Evolutionary conservation across 1,284 basidiomycete genomes (phyloP).

Genomic region (Entoloma clypeatum): DNA sequence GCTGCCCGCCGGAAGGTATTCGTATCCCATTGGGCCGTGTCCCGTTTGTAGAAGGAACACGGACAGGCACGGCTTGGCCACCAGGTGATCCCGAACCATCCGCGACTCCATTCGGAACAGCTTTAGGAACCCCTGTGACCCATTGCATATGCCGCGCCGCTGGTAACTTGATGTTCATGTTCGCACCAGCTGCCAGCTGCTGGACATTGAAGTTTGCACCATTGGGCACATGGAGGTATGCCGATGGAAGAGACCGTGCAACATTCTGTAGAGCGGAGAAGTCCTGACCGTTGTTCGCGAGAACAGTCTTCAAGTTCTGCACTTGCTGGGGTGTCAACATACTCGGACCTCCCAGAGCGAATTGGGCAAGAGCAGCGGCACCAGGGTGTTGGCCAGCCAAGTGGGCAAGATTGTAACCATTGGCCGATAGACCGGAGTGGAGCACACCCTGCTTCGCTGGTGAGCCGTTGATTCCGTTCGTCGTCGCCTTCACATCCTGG

Average conservation of each 20-base stretch:
- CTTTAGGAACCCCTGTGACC: slow-evolving; percentile 23
- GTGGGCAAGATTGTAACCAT: slow-evolving; percentile 30
- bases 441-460: slow-evolving; percentile 41
- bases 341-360: slow-evolving; percentile 21
- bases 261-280: slow-evolving; percentile 32
- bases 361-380: slow-evolving; percentile 17
- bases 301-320: slow-evolving; percentile 49
- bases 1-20: slow-evolving; percentile 36
- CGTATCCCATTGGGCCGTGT: slow-evolving; percentile 42
- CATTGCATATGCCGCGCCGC: slow-evolving; percentile 32
- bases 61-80: slow-evolving; percentile 34
- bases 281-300: slow-evolving; percentile 40
- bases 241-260: slow-evolving; percentile 8
- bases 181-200: slow-evolving; percentile 20
- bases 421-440: too few species aligned
- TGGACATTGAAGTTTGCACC: slow-evolving; percentile 26
- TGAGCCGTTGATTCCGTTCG: slow-evolving; percentile 19
- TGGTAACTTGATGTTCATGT: slow-evolving; percentile 32
- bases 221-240: slow-evolving; percentile 12
- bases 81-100: slow-evolving; percentile 31
- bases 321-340: slow-evolving; percentile 49
- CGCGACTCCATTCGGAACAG: slow-evolving; percentile 32
- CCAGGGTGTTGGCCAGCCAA: slow-evolving; percentile 28
- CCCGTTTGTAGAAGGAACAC: slow-evolving; percentile 55
- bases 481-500: slow-evolving; percentile 23